These are phyloP conservation scores for Sutorius australiensis DNA, from an alignment of 768 basidiomycete genomes.

Conservation along the genomic window DNA sequence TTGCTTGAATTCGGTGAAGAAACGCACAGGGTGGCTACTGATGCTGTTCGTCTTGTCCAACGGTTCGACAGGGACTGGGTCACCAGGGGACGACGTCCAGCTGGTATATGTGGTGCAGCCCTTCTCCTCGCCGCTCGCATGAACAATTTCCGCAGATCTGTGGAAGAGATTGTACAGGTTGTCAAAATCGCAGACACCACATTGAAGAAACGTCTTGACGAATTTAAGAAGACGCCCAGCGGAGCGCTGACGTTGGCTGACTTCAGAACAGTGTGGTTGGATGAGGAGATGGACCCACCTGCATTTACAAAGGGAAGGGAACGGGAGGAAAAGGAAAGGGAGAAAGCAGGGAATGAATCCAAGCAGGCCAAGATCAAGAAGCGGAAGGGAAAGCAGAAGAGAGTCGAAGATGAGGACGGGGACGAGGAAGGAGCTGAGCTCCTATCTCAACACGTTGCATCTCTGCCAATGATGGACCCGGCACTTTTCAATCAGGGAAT, in stretches of 20 bases:
- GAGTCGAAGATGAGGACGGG: slow-evolving; percentile 35
- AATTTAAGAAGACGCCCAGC: slow-evolving; percentile 89
- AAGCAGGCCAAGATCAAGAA: slow-evolving; percentile 27
- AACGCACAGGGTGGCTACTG: slow-evolving; percentile 85
- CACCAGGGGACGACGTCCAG: slow-evolving; percentile 89
- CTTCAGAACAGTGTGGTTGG: slow-evolving; percentile 86
- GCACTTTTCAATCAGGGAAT: slow-evolving; percentile 64
- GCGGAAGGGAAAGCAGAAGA: slow-evolving; percentile 37
- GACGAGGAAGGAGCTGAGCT: slow-evolving; percentile 21
- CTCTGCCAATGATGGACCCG: slow-evolving; percentile 46
- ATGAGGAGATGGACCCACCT: slow-evolving; percentile 89
- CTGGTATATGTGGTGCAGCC: slow-evolving; percentile 96
- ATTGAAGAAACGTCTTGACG: slow-evolving; percentile 86
- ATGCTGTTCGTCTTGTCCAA: slow-evolving; percentile 89
- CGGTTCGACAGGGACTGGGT: slow-evolving; percentile 98
- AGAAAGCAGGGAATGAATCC: slow-evolving; percentile 35
- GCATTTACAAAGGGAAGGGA: slow-evolving; percentile 79
- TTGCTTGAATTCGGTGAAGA: slow-evolving; percentile 96
- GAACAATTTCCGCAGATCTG: slow-evolving; percentile 93
- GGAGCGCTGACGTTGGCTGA: slow-evolving; percentile 83
- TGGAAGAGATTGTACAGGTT: slow-evolving; percentile 97
- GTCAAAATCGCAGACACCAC: slow-evolving; percentile 99
- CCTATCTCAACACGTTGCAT: slow-evolving; percentile 14
- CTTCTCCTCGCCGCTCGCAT: slow-evolving; percentile 93
- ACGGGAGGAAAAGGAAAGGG: slow-evolving; percentile 56